These are phyloP conservation scores for Powellomyces hirtus DNA, from an alignment of 192 early-diverging fungal species.

Conservation along the genomic window DNA sequence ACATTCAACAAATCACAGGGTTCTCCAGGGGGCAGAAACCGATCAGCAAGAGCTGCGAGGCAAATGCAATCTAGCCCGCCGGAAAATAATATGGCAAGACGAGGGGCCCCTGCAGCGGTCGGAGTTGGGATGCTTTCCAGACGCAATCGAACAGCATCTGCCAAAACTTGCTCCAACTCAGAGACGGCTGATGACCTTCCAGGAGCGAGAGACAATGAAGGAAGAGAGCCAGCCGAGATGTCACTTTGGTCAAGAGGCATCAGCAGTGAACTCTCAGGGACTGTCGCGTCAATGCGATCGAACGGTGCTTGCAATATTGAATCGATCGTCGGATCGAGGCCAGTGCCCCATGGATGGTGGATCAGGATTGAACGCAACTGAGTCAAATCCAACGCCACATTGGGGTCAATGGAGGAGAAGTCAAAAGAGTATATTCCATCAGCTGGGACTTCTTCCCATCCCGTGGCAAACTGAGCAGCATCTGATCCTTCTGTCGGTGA, in stretches of 20 bases:
- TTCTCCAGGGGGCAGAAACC: conserved; percentile 65
- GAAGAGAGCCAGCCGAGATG: too few relatives aligned
- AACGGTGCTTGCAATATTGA: too few relatives aligned
- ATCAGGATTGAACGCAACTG: neutral
- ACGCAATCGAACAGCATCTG: neutral
- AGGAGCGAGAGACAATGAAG: neutral
- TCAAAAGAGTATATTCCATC: conserved; percentile 73
- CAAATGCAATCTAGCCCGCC: conserved; percentile 93
- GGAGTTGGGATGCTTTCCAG: conserved; percentile 10
- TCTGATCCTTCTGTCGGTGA: neutral
- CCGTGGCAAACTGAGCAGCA: neutral
- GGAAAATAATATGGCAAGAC: conserved; percentile 83
- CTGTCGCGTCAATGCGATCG: too few relatives aligned
- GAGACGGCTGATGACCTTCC: neutral
- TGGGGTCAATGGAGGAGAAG: conserved; percentile 24
- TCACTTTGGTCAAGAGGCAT: too few relatives aligned
- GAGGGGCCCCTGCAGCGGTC: conserved; percentile 20
- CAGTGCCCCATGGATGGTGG: neutral
- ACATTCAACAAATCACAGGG: conserved; percentile 94
- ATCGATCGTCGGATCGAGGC: too few relatives aligned
- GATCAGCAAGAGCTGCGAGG: conserved; percentile 78
- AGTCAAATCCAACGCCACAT: too few relatives aligned
- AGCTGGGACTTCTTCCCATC: conserved; percentile 76
- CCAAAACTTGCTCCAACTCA: neutral
- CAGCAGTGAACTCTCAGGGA: too few relatives aligned